Evolutionary conservation across 495 filamentous ascomycete species (phyloP), one percentile per base, ranked within the genome.

Genomic region (Lasiosphaeria ovina): DNA sequence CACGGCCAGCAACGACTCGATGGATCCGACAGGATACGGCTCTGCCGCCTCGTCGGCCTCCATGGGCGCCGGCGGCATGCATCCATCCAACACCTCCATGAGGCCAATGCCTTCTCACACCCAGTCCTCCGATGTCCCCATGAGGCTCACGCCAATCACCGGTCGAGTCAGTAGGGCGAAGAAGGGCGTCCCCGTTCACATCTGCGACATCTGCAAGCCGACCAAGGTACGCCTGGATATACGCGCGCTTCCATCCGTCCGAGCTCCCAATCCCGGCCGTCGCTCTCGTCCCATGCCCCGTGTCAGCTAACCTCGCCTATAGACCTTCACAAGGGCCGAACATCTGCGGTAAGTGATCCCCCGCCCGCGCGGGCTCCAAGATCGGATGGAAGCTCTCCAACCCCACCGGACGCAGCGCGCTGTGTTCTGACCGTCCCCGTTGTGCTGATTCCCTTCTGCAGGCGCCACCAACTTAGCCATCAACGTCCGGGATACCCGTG

Each of bases 401-500:
- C 17, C 32, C 6, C 4, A 24, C 24, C 24, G 24, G 24, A 24
- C 24, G 24, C 2, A 24, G 24, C 24, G 24, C 24, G 1, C 36
- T 4, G 45, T 57, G n/a, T 36, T 5, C 17, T 11, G 14, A n/a
- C 17, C 1, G 9, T 44, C 11, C 33, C 10, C 33, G 58, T 17
- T 54, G 68, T 70, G 53, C 71, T 58, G 44, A 57, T 62, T 17
- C 1, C 38, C 24, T 38, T 58, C 52, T 49, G n/a, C 55, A 92
- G 91, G 73, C 91, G 91, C 52, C 92, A 96, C 76, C 89, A 95
- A 72, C 75, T 93, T 53, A 93, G 93, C 71, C 92, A 97, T 76
- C 86, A 87, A 67, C 82, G 85, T 60, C 86, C 89, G 35, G 77
- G 83, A 10, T 87, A 82, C 65, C 80, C 80, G 34, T 95, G 92